Evolutionary conservation across 2,329 filamentous ascomycete species (phyloP), one percentile per base, ranked within the genome.

Genomic region (Leptoxyphium fumago): DNA sequence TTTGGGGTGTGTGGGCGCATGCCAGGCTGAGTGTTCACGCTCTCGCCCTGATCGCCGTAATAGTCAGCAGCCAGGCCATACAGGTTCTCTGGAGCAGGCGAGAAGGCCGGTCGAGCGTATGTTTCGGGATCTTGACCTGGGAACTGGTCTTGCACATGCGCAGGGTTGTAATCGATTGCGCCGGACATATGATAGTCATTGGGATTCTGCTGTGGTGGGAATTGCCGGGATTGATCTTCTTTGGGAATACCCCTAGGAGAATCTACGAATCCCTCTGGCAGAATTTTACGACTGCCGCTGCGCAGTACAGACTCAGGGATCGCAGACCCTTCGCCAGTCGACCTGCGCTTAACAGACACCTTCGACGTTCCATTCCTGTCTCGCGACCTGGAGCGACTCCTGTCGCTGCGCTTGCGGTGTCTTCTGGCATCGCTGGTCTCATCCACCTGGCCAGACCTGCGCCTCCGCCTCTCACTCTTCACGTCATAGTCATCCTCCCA

Each of bases 31-130:
- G 64, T 56, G 9, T 64, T 55, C 2, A 80, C 75, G 14, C 74
- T 78, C 54, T 79, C 64, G 10, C 76, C 77, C 52, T 75, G 69
- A 54, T 80, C 77, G 38, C 71, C 68, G 55, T 80, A 80, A 56
- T 77, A 80, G 29, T 78, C 74, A n/a, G 57, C 55, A 13, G 77
- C 70, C 5, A 75, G 75, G 30, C 76, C 77, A 43, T 68, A 68
- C 40, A 48, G 49, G 39, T 58, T 48, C 18, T 42, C 15, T 51
- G 54, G 56, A 45, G 63, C 61, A 43, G 68, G 67, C 43, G 64
- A 60, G 51, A 68, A 72, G 38, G 72, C 43, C 14, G 52, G 66
- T 41, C 62, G 56, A 9, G 71, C 51, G 46, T 61, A 69, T 10
- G 63, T 58, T 5, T 58, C 48, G 13, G 73, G 70, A 45, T 74